phyloP scores from a whole-genome alignment of 306 rosid genomes.

The Mimosa pudica region DNA sequence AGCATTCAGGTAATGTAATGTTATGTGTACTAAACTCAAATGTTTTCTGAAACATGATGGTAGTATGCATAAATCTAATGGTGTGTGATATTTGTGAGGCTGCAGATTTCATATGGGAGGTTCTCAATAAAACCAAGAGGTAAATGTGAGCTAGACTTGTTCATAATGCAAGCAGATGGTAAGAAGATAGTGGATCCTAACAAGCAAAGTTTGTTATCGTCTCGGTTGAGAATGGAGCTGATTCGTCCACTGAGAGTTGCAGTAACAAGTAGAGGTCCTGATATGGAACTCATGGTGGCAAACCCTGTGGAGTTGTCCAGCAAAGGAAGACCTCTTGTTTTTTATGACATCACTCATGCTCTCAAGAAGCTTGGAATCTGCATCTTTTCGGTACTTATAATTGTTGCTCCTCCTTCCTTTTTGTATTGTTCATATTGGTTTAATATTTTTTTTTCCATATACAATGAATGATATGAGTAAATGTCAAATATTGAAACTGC shows the following conservation, averaged over 20 bases:
- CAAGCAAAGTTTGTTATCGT: constrained; percentile 68
- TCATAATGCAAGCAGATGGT: constrained; percentile 88
- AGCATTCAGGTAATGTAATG: constrained; percentile 81
- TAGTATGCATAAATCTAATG: background rate
- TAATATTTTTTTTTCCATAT: background rate
- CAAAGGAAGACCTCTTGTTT: constrained; percentile 95
- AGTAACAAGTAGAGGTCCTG: constrained; percentile 85
- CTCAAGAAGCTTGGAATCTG: constrained; percentile 71
- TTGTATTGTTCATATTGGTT: background rate
- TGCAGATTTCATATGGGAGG: constrained; percentile 93
- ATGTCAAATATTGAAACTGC: constrained; percentile 49
- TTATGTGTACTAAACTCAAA: too few relatives aligned
- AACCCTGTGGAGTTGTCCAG: constrained; percentile 91
- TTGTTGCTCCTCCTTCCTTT: background rate
- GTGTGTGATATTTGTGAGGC: constrained; percentile 12
- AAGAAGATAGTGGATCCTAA: constrained; percentile 79
- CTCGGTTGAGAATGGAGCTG: constrained; percentile 73
- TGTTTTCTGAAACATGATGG: background rate
- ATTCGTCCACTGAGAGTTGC: constrained; percentile 79
- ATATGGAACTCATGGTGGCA: constrained; percentile 79
- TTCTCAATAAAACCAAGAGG: constrained; percentile 58
- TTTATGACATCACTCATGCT: constrained; percentile 87
- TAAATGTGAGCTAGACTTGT: constrained; percentile 87
- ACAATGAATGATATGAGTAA: background rate
- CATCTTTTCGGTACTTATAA: constrained; percentile 76